These are phyloP conservation scores for Trichophyton verrucosum DNA, from an alignment of 2,329 filamentous ascomycete species.

Conservation along the genomic window DNA sequence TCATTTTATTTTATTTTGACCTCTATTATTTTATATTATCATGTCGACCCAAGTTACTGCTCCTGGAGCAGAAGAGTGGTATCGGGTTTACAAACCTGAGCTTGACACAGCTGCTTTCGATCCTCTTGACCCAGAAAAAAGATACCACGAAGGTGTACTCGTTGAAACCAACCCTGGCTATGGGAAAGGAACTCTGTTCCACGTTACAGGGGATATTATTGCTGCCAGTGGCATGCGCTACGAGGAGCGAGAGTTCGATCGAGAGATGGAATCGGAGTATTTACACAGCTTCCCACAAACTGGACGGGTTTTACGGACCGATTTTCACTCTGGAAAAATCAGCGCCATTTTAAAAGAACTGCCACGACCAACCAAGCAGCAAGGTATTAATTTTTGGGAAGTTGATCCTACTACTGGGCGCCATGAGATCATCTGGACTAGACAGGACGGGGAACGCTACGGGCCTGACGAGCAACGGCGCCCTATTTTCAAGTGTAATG, in stretches of 20 bases:
- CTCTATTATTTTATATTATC: background rate
- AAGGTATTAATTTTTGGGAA: slow-evolving; percentile 13
- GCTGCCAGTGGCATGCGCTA: slow-evolving; percentile 10
- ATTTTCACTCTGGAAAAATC: slow-evolving; percentile 11
- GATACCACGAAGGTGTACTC: slow-evolving; percentile 13
- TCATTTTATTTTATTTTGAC: background rate
- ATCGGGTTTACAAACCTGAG: slow-evolving; percentile 9
- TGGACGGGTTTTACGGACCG: slow-evolving; percentile 8
- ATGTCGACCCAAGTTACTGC: background rate
- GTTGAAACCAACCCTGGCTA: slow-evolving; percentile 6
- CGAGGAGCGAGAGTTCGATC: slow-evolving; percentile 7
- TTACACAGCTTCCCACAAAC: slow-evolving; percentile 8
- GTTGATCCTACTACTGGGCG: slow-evolving; percentile 1
- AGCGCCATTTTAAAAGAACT: slow-evolving; percentile 9
- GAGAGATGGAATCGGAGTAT: background rate
- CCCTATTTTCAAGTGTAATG: slow-evolving; percentile 13
- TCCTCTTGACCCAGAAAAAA: slow-evolving; percentile 12
- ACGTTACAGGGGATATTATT: slow-evolving; percentile 13
- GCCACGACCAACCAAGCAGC: slow-evolving; percentile 11
- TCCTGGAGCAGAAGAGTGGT: slow-evolving; percentile 4
- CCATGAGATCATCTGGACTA: slow-evolving; percentile 12
- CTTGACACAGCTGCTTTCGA: slow-evolving; percentile 10
- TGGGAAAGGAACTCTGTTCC: slow-evolving; percentile 8
- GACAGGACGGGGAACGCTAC: slow-evolving; percentile 11
- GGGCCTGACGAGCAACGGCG: slow-evolving; percentile 9